Evolutionary conservation across 1,284 basidiomycete species (phyloP).

Genomic region (Testicularia cyperi): DNA sequence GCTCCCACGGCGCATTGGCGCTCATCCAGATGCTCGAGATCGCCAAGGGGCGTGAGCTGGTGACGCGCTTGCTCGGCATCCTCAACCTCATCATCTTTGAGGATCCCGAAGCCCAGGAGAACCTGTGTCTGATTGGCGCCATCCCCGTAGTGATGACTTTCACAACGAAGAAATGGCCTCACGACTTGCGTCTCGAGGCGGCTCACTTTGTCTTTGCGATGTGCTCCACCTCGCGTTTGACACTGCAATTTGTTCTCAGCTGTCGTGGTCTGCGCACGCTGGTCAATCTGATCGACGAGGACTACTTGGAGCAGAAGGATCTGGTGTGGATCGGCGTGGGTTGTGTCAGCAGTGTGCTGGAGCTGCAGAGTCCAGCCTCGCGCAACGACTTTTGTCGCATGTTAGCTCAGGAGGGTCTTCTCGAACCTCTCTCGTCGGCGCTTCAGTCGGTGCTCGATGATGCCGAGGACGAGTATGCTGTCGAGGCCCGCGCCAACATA

Average conservation of each 20-base stretch:
- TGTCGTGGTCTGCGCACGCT: constrained; percentile 90
- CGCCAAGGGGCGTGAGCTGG: constrained; percentile 75
- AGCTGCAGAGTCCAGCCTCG: constrained; percentile 85
- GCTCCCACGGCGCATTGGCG: constrained; percentile 89
- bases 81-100: constrained; percentile 84
- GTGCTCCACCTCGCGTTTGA: constrained; percentile 87
- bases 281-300: constrained; percentile 92
- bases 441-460: constrained; percentile 82
- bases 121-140: constrained; percentile 83
- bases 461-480: constrained; percentile 65
- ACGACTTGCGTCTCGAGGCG: constrained; percentile 89
- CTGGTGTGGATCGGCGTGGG: constrained; percentile 92
- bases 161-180: constrained; percentile 88
- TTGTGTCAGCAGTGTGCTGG: constrained; percentile 91
- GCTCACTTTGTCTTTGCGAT: constrained; percentile 90
- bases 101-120: constrained; percentile 84
- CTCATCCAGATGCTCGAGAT: constrained; percentile 88
- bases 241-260: constrained; percentile 65
- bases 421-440: constrained; percentile 88
- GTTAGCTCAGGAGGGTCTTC: constrained; percentile 90
- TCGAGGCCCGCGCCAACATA: constrained; percentile 81
- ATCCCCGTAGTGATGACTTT: constrained; percentile 67
- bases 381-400: constrained; percentile 98
- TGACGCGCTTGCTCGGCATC: constrained; percentile 79
- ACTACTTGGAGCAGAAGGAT: constrained; percentile 81